Percentiles rank a stretch among this genome's conserved stretches.
Evolutionary conservation across 305 asterid species (phyloP).

Genomic region (Caryopteris hybrid): DNA sequence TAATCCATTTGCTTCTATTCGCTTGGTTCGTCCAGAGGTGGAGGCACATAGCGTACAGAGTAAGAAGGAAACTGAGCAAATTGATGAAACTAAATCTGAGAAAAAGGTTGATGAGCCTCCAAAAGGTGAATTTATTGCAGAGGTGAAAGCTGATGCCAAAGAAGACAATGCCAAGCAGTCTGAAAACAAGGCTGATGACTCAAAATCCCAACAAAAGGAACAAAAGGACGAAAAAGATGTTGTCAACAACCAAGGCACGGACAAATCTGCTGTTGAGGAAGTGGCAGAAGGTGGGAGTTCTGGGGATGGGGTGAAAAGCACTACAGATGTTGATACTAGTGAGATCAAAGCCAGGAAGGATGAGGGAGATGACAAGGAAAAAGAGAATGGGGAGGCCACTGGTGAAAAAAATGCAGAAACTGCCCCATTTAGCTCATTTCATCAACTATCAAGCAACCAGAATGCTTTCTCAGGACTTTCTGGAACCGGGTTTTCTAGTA

Average conservation of each 20-base stretch:
- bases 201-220: conserved; percentile 24
- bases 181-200: conserved; percentile 31
- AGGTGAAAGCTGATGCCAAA: conserved; percentile 26
- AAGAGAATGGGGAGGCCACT: conserved; percentile 30
- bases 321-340: conserved; percentile 20
- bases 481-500: conserved; percentile 80
- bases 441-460: conserved; percentile 69
- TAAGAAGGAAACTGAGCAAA: conserved; percentile 18
- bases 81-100: conserved; percentile 21
- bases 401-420: conserved; percentile 42
- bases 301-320: conserved; percentile 19
- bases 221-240: conserved; percentile 22
- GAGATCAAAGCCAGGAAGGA: conserved; percentile 30
- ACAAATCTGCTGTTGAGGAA: conserved; percentile 31
- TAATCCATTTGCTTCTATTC: conserved; percentile 71
- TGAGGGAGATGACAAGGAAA: conserved; percentile 28
- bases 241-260: conserved; percentile 19
- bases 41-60: conserved; percentile 19
- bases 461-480: conserved; percentile 89
- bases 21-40: conserved; percentile 45
- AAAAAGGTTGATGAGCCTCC: conserved; percentile 25
- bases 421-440: conserved; percentile 69
- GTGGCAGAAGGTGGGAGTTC: conserved; percentile 19
- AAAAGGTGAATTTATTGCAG: conserved; percentile 19
- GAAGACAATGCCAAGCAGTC: conserved; percentile 27